Percentiles rank a stretch among this genome's conserved stretches.
Conservation (phyloP, 257 asterid species). For the Nicotiana sylvestris region DNA sequence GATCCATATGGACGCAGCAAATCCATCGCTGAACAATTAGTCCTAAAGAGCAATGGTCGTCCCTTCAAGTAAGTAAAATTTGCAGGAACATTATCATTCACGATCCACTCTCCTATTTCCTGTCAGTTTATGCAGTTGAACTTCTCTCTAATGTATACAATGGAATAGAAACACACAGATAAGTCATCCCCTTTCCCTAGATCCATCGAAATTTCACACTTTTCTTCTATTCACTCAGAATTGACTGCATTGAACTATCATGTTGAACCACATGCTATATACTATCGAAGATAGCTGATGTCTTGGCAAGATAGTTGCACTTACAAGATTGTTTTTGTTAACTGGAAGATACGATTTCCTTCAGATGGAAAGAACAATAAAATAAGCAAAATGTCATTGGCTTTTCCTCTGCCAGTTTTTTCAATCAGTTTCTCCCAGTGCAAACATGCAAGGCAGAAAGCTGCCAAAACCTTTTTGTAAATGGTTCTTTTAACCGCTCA, state of each 20-base stretch:
- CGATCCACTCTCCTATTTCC: not conserved
- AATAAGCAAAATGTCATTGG: not conserved
- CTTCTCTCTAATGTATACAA: not conserved
- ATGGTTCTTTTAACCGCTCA: not conserved
- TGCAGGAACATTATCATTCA: not conserved
- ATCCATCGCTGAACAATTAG: constrained; percentile 86
- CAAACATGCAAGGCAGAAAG: not conserved
- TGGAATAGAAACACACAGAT: not conserved
- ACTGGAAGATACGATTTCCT: not conserved
- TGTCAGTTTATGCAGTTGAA: not conserved
- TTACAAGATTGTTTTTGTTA: not conserved
- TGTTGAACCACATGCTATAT: not conserved
- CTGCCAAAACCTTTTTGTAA: not conserved
- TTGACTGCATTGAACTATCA: not conserved
- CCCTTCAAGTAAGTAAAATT: constrained; percentile 58
- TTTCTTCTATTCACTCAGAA: not conserved
- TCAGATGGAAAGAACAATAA: not conserved
- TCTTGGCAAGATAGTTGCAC: not conserved
- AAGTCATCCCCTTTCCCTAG: not conserved
- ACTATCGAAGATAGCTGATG: not conserved
- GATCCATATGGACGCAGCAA: constrained; percentile 92
- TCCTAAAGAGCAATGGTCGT: constrained; percentile 73
- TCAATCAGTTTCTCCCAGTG: not conserved
- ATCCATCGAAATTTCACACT: not conserved
- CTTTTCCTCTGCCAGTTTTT: not conserved